Conservation (phyloP, 345 rosid genomes). For the Iberis pinnata region DNA sequence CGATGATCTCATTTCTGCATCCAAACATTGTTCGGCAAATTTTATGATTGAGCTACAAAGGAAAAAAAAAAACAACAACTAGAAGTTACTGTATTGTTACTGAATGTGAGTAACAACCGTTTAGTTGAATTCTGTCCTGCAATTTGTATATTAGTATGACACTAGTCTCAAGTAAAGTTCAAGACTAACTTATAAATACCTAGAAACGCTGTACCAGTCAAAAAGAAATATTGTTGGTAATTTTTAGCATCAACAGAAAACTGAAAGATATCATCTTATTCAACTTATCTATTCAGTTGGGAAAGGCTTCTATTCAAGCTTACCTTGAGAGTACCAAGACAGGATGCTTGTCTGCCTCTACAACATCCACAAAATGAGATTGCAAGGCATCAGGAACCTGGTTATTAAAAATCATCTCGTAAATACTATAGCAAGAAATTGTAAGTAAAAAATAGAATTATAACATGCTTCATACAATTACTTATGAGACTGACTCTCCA, state of each 20-base stretch:
- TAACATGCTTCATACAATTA: slow-evolving; percentile 4
- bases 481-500: slow-evolving; percentile 8
- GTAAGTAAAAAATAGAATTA: slow-evolving; percentile 1
- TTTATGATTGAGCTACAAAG: slow-evolving; percentile 71
- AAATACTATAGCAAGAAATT: slow-evolving; percentile 5
- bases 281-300: slow-evolving; percentile 9
- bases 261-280: too few species aligned
- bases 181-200: slow-evolving; percentile 11
- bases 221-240: background rate
- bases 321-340: slow-evolving; percentile 70
- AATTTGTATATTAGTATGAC: slow-evolving; percentile 16
- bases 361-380: slow-evolving; percentile 49
- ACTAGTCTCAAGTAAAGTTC: slow-evolving; percentile 9
- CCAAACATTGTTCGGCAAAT: slow-evolving; percentile 76
- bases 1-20: slow-evolving; percentile 56
- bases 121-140: background rate
- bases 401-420: slow-evolving; percentile 22
- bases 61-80: slow-evolving; percentile 16
- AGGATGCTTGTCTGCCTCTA: slow-evolving; percentile 71
- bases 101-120: background rate
- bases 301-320: slow-evolving; percentile 22
- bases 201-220: background rate
- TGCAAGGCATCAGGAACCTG: slow-evolving; percentile 84
- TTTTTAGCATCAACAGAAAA: too few species aligned
- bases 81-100: background rate